Base-by-base conservation (phyloP, 352 stramenopile species). In the Phytophthora syringae region DNA sequence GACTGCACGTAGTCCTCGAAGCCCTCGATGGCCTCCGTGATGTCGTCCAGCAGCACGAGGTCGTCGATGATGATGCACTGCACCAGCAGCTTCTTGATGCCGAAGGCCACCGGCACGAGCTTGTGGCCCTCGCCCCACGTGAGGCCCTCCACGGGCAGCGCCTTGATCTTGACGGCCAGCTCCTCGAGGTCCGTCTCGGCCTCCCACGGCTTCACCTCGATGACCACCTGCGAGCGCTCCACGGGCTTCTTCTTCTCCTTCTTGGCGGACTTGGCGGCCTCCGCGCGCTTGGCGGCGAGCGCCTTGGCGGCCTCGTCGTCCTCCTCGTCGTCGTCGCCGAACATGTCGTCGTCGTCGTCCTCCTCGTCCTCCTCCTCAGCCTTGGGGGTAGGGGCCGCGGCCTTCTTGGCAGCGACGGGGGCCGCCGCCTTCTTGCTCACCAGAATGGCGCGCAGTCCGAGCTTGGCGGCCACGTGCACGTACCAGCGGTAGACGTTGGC, bases 1-100 rank as follows among this genome's bases (percentile, higher is more conserved):
- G 71, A 88, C 74, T 96, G 88, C 47, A 96, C 86, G 37, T 90
- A 82, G 65, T 95, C 88, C 66, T 95, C 89, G 64, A 95, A 86
- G 52, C 74, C 39, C 57, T 89, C 80, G 27, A 96, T 96, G 45
- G 74, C 68, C 10, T 96, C 88, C 43, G 84, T 92, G 57, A 96
- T 89, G 60, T 93, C 86, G 69, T 94, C 86, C 24, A 93, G 72
- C 45, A 89, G 67, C 67, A 95, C 83, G 40, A 92, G 64, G 52
- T 88, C 80, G 67, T 95, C 87, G n/a, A 93, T 74, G 49, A 95
- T 91, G 45, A 92, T 76, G 68, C 87, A 95, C 57, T 88, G 79
- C 44, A 95, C 72, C 2, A 94, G 71, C 52, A 95, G 71, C 76
- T 95, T 95, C 69, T 93, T 94, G 68, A 95, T 92, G 56, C 87